Percentiles rank a stretch among this genome's conserved stretches.
Evolutionary conservation across 768 basidiomycete genomes (phyloP).

Genomic region (Boletus pseudopeckii): DNA sequence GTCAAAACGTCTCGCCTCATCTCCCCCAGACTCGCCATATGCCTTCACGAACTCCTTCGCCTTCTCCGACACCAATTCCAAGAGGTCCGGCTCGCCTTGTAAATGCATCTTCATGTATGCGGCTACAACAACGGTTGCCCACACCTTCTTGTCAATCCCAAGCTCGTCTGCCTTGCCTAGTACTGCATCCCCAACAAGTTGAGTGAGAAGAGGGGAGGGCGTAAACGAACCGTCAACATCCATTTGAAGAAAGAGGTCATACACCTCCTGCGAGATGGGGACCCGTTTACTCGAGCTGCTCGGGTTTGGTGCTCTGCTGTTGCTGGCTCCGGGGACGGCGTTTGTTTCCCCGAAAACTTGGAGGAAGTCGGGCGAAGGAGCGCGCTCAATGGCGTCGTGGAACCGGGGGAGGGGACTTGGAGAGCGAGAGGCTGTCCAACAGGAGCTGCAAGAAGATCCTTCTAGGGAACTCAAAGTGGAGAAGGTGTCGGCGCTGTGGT

Average conservation of each 20-base stretch:
- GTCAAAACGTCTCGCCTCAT: conserved; percentile 10
- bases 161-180: conserved; percentile 31
- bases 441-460: conserved; percentile 34
- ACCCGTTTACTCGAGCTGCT: neutral
- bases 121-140: conserved; percentile 48
- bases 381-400: conserved; percentile 27
- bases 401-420: conserved; percentile 22
- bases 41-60: conserved; percentile 37
- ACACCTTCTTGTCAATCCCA: conserved; percentile 36
- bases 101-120: conserved; percentile 44
- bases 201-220: conserved; percentile 27
- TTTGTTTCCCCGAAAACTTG: neutral
- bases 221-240: conserved; percentile 49
- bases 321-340: neutral
- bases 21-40: neutral
- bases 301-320: too few species aligned
- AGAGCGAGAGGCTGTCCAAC: conserved; percentile 29
- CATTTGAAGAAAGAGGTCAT: conserved; percentile 40
- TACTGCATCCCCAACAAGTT: conserved; percentile 36
- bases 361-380: conserved; percentile 33
- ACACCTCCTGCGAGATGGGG: conserved; percentile 26
- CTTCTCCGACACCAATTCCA: conserved; percentile 43
- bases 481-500: conserved; percentile 34
- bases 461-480: conserved; percentile 51
- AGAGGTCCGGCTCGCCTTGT: conserved; percentile 35